Percentiles rank a stretch among this genome's conserved stretches.
Evolutionary conservation across 495 filamentous ascomycete species (phyloP).

Genomic region (Neurospora sp.): DNA sequence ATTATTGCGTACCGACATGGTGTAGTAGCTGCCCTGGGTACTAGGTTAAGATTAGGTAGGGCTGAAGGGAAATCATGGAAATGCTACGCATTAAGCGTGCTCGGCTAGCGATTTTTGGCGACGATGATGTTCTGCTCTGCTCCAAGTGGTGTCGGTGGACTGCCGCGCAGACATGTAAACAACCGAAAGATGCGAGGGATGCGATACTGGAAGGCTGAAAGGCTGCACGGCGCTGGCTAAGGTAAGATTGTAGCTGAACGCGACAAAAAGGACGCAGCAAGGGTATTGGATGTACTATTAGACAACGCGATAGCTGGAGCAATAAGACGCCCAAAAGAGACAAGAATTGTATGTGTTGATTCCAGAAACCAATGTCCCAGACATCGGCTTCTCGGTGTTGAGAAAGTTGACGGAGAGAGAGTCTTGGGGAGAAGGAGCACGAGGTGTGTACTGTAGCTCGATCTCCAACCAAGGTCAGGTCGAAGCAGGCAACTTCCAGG

Average conservation of each 20-base stretch:
- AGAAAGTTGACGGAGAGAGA: background rate
- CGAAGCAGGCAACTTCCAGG: background rate
- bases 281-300: background rate
- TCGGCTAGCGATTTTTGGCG: constrained; percentile 2
- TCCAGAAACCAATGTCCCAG: background rate
- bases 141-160: background rate
- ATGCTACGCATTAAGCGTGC: constrained; percentile 6
- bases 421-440: background rate
- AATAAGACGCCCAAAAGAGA: background rate
- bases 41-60: background rate
- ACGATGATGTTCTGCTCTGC: background rate
- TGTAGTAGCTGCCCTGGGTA: constrained; percentile 4
- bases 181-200: background rate
- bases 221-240: background rate
- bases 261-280: background rate
- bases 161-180: background rate
- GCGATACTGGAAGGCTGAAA: background rate
- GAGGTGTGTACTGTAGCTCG: background rate
- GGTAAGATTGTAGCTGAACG: background rate
- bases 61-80: constrained; percentile 9
- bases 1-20: constrained; percentile 54
- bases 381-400: background rate
- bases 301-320: background rate
- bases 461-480: background rate
- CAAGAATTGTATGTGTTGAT: background rate